Evolutionary conservation across 345 rosid species (phyloP).

Genomic region (Syzygium aromaticum): DNA sequence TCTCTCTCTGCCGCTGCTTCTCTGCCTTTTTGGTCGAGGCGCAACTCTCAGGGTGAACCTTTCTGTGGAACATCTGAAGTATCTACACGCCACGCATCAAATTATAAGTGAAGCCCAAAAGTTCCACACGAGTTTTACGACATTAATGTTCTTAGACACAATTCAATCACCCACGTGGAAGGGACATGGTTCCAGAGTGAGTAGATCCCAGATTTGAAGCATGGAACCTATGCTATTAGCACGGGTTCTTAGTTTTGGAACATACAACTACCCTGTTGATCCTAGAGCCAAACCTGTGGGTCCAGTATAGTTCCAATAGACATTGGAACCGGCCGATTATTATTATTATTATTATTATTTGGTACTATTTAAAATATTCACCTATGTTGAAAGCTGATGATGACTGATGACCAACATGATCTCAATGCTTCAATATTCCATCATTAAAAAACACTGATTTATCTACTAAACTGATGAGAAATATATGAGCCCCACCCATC

Average conservation of each 20-base stretch:
- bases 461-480: not conserved
- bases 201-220: not conserved
- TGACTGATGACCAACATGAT: not conserved
- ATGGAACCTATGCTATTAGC: not conserved
- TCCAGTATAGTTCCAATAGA: not conserved
- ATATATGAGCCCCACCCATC: not conserved
- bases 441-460: not conserved
- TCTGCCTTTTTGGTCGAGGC: slow-evolving; percentile 20
- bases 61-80: slow-evolving; percentile 67
- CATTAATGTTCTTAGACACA: not conserved
- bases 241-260: not conserved
- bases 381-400: not conserved
- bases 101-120: not conserved
- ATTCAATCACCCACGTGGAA: not conserved
- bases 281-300: not conserved
- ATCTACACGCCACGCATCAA: slow-evolving; percentile 29
- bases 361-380: too few species aligned
- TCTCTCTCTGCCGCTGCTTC: slow-evolving; percentile 27
- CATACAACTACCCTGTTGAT: not conserved
- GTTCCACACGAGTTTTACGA: not conserved
- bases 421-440: not conserved
- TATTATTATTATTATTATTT: too few species aligned
- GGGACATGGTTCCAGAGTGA: not conserved
- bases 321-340: not conserved
- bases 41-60: slow-evolving; percentile 75